These are phyloP conservation scores for Penicillium paradoxum DNA, from an alignment of 495 filamentous ascomycete species.

Conservation along the genomic window DNA sequence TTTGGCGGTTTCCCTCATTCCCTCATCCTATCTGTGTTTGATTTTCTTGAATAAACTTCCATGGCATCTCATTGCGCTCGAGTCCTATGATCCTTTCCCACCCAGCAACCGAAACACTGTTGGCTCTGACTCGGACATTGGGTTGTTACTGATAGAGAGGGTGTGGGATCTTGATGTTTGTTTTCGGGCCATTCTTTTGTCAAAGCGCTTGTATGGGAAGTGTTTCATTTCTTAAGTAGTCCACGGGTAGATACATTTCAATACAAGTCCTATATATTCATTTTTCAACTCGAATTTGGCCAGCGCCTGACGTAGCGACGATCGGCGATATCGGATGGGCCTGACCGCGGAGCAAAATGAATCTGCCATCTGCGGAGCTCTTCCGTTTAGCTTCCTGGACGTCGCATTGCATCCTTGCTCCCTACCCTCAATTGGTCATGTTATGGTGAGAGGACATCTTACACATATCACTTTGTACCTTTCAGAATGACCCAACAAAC, in stretches of 20 bases:
- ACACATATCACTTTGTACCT: not conserved
- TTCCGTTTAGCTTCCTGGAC: not conserved
- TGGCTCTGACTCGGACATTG: not conserved
- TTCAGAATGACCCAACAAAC: slow-evolving; percentile 29
- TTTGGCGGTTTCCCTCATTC: not conserved
- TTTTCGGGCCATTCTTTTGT: not conserved
- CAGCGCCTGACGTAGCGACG: slow-evolving; percentile 4
- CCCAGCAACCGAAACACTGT: not conserved
- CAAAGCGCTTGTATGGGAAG: not conserved
- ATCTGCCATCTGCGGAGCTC: slow-evolving; percentile 25
- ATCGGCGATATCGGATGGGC: slow-evolving; percentile 26
- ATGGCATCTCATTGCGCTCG: not conserved
- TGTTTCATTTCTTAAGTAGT: not conserved
- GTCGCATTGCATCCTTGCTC: not conserved
- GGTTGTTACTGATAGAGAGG: not conserved
- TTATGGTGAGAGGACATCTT: slow-evolving; percentile 3
- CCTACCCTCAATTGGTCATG: slow-evolving; percentile 7
- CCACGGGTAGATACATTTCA: slow-evolving; percentile 2
- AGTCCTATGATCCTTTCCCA: not conserved
- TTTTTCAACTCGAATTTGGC: not conserved
- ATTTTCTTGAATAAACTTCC: slow-evolving; percentile 5
- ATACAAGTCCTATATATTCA: not conserved
- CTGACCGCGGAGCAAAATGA: slow-evolving; percentile 28
- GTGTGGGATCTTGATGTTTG: not conserved
- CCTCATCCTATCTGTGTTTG: slow-evolving; percentile 3